A percentile compares a stretch with the other conserved stretches of the same genome.
Conservation (phyloP, 768 basidiomycete species). For the Mycena belliarum region DNA sequence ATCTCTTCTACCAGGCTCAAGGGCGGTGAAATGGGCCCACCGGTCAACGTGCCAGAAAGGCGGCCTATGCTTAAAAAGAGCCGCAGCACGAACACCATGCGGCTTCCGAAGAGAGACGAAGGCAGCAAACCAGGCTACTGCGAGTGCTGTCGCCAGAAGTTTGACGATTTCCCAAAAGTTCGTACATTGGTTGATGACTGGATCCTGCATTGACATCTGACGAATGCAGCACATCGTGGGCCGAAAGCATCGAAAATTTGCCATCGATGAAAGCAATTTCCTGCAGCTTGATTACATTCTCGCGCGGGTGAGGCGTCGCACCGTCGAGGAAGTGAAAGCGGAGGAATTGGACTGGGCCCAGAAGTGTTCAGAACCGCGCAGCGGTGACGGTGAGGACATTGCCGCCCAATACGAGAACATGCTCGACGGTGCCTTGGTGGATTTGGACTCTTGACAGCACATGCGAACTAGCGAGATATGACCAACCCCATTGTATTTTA, state of each 20-base stretch:
- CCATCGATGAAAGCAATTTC: constrained; percentile 77
- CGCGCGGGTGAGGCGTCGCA: constrained; percentile 52
- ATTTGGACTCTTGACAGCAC: constrained; percentile 18
- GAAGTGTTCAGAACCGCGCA: constrained; percentile 14
- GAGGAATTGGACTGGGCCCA: constrained; percentile 27
- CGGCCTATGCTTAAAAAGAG: constrained; percentile 65
- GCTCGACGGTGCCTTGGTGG: constrained; percentile 15
- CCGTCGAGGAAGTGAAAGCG: constrained; percentile 33
- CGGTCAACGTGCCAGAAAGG: constrained; percentile 55
- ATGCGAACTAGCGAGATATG: background rate
- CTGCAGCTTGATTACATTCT: constrained; percentile 76
- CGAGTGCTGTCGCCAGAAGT: constrained; percentile 91
- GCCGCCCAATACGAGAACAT: constrained; percentile 5
- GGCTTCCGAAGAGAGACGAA: constrained; percentile 79
- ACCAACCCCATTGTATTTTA: constrained; percentile 1
- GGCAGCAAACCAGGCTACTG: constrained; percentile 94
- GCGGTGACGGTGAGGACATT: constrained; percentile 8
- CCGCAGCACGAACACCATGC: constrained; percentile 77
- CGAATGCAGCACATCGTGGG: constrained; percentile 65
- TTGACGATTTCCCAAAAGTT: constrained; percentile 77
- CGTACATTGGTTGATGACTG: background rate
- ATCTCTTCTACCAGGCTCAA: constrained; percentile 33
- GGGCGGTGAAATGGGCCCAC: constrained; percentile 66
- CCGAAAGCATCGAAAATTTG: constrained; percentile 81
- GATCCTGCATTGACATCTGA: background rate